These are phyloP conservation scores for Xanthoceras sorbifolium DNA, from an alignment of 345 rosid genomes.

Conservation along the genomic window DNA sequence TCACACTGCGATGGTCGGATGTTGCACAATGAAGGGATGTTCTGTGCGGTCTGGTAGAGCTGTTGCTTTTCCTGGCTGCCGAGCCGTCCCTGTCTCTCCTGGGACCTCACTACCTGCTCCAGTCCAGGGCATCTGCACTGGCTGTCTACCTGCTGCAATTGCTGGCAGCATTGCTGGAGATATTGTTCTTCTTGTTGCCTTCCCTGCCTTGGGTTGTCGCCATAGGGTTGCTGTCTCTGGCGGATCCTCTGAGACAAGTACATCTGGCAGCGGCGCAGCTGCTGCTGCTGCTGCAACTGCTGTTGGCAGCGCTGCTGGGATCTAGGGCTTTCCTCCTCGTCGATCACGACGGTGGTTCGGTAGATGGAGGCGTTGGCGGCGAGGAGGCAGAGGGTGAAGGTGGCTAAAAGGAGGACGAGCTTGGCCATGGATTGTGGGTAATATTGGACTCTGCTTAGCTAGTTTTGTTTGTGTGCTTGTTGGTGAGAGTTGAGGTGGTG, in stretches of 20 bases:
- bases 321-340: conserved; percentile 6
- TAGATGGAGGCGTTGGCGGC: conserved; percentile 35
- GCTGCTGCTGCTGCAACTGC: conserved; percentile 33
- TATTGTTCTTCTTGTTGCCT: neutral
- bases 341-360: conserved; percentile 25
- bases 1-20: conserved; percentile 21
- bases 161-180: conserved; percentile 33
- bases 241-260: conserved; percentile 23
- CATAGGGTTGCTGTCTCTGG: neutral
- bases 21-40: conserved; percentile 24
- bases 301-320: conserved; percentile 19
- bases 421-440: conserved; percentile 26
- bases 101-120: conserved; percentile 10
- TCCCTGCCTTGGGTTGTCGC: neutral
- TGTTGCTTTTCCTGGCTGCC: neutral
- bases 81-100: neutral
- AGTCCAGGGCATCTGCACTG: conserved; percentile 42
- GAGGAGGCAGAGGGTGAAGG: conserved; percentile 27
- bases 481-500: neutral
- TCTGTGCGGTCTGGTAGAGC: neutral
- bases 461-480: neutral
- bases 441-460: too few relatives aligned
- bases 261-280: conserved; percentile 38
- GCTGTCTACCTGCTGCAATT: conserved; percentile 23
- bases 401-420: conserved; percentile 22